Evolutionary conservation across 2,329 filamentous ascomycete species (phyloP), one percentile per base, ranked within the genome.

Genomic region (Fusarium sp.): DNA sequence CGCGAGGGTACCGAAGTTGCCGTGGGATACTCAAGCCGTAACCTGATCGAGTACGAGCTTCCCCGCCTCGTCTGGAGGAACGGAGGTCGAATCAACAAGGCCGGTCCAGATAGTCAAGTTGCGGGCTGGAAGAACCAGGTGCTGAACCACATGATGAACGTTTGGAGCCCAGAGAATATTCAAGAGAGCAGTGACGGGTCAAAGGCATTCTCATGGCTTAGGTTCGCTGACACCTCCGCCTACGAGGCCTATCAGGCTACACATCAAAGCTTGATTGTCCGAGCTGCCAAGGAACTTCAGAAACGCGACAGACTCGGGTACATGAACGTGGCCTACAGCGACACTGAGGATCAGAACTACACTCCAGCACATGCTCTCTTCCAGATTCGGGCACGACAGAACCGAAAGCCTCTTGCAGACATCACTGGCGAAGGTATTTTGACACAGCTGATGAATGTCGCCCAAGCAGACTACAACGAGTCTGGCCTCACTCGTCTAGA

Each of bases 21-120:
- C 21, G 91, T 98, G 21, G 90, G 88, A 39, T 99, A 99, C 79
- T 98, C 95, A 3, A 92, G 93, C 0, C 90, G 93, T 63, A 98
- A 91, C 75, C 73, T 92, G 73, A 95, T 99, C 66, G 91, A 97
- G 70, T 98, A 95, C 77, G 85, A 90, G 47, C 80, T 98, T 57
- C 96, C 96, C 21, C 88, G 90, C 26, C 84, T 97, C 8, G 82
- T 99, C n/a, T 95, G 92, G 84, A 88, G 89, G n/a, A 88, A 93
- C 31, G 91, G 88, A 54, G 95, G 93, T 8, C 89, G 94, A 52
- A 80, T 99, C 15, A 83, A 92, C 76, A 85, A 93, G 76, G 83
- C 93, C 13, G 91, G 94, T 8, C 84, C 86, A 4, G 88, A 91
- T 68, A 98, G 97, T 74, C 77, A 83, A 5, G 87, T 83, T 66